Base-by-base conservation (phyloP, 352 stramenopile species). In the Phytophthora tentaculata region DNA sequence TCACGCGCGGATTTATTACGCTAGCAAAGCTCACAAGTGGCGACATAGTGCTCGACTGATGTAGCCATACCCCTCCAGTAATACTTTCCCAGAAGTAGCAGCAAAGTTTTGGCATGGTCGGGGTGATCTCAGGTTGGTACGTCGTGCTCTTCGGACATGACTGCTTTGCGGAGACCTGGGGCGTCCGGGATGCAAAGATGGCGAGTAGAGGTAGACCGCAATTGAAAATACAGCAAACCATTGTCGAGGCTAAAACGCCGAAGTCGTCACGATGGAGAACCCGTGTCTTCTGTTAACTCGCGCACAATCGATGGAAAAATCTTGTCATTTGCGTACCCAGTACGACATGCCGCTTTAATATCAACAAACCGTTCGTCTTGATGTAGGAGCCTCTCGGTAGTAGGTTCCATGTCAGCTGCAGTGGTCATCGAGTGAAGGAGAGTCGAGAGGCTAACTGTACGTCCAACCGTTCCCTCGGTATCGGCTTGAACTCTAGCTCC, bases 21-120 rank as follows among this genome's bases (percentile, higher is more conserved):
- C 17, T 54, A 24, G 26, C 47, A 54, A 0, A 37, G 4, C 16
- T 54, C 47, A 22, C 47, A 54, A 1, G 47, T 32, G 1, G 24
- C 26, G 1, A 55, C 17, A 24, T 55, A 26, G 13, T 55, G 24
- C 0, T 24, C 26, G 2, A 55, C 48, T 5, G 26, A 41, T 1
- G 14, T 14, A 6, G 23, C 6, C 48, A 55, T 55, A 2, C 48
- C 48, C 16, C 41, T 55, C 48, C 48, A 55, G 24, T 55, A 55
- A 7, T 37, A 43, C 9, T 24, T 55, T 14, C 41, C 48, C 5
- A 55, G 48, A 6, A 55, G 5, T 24, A 17, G 48, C 14, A 55
- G 17, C 26, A 43, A 16, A 17, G 48, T 39, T 24, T 55, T 55
- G 2, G 24, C 23, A 24, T 55, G 26, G 4, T 26, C 48, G 2